phyloP scores from a whole-genome alignment of 768 basidiomycete species.

The Suillus subaureus region DNA sequence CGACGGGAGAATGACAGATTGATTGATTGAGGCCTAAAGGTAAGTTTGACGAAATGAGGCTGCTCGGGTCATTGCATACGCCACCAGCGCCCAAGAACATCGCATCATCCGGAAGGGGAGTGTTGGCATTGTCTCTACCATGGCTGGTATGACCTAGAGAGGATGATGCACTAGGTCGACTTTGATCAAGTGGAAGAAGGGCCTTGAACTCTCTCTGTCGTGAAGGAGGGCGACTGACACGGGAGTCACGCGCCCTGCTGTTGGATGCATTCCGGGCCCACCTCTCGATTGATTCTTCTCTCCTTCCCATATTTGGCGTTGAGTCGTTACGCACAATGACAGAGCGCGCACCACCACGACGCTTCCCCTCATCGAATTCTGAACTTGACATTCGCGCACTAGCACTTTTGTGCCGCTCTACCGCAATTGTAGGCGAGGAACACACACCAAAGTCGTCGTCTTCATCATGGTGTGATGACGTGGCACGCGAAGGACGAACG shows the following conservation, averaged over 20 bases:
- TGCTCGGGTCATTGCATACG: constrained; percentile 33
- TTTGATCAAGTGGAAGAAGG: constrained; percentile 16
- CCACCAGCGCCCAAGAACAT: constrained; percentile 56
- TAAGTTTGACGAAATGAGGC: constrained; percentile 34
- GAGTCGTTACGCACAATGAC: constrained; percentile 23
- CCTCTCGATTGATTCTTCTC: constrained; percentile 35
- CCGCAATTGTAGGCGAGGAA: constrained; percentile 32
- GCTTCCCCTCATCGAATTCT: constrained; percentile 26
- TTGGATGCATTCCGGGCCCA: constrained; percentile 33
- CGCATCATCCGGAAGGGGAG: constrained; percentile 44
- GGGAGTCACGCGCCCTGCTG: neutral
- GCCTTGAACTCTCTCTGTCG: constrained; percentile 19
- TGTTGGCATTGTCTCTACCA: constrained; percentile 22
- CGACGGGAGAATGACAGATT: constrained; percentile 20
- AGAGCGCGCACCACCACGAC: constrained; percentile 23
- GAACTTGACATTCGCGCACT: constrained; percentile 16
- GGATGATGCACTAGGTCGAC: constrained; percentile 24
- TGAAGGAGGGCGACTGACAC: constrained; percentile 32
- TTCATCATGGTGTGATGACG: constrained; percentile 18
- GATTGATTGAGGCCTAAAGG: constrained; percentile 34
- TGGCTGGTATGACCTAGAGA: constrained; percentile 31
- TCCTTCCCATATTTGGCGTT: constrained; percentile 23
- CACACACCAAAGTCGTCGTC: constrained; percentile 30
- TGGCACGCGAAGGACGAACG: constrained; percentile 33
- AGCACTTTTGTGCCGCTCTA: constrained; percentile 30